A percentile compares a stretch with the other conserved stretches of the same genome.
Conservation (phyloP, 2,329 filamentous ascomycete genomes). For the Talaromyces sp. region DNA sequence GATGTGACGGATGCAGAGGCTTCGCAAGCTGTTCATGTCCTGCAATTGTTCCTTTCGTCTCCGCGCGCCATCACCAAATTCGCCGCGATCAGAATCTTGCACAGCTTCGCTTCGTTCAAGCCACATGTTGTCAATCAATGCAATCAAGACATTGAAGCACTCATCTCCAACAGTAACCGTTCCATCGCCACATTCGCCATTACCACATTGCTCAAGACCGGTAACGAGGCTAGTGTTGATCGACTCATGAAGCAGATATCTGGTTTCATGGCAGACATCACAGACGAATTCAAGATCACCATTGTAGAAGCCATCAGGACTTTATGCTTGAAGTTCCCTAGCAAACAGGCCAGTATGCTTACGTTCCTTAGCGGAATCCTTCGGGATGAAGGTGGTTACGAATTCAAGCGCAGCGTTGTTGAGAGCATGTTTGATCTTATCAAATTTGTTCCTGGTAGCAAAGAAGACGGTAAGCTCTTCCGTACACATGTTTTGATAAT, state of each 20-base stretch:
- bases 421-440: constrained; percentile 99
- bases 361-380: constrained; percentile 96
- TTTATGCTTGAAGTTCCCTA: constrained; percentile 94
- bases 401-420: constrained; percentile 95
- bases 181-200: constrained; percentile 98
- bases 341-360: constrained; percentile 96
- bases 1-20: constrained; percentile 92
- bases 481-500: background rate
- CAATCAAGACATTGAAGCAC: constrained; percentile 94
- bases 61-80: constrained; percentile 96
- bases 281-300: constrained; percentile 99
- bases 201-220: constrained; percentile 95
- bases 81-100: constrained; percentile 90
- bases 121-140: constrained; percentile 86
- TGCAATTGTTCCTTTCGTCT: constrained; percentile 95
- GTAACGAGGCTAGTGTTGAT: constrained; percentile 95
- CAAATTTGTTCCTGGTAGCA: constrained; percentile 91
- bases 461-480: constrained; percentile 55
- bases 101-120: constrained; percentile 96
- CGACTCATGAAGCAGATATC: constrained; percentile 98
- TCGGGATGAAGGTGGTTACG: constrained; percentile 93
- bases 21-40: constrained; percentile 84
- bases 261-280: constrained; percentile 97
- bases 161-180: constrained; percentile 95
- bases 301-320: constrained; percentile 98